Base-by-base conservation (phyloP, 495 filamentous ascomycete genomes). In the Physcia stellaris region DNA sequence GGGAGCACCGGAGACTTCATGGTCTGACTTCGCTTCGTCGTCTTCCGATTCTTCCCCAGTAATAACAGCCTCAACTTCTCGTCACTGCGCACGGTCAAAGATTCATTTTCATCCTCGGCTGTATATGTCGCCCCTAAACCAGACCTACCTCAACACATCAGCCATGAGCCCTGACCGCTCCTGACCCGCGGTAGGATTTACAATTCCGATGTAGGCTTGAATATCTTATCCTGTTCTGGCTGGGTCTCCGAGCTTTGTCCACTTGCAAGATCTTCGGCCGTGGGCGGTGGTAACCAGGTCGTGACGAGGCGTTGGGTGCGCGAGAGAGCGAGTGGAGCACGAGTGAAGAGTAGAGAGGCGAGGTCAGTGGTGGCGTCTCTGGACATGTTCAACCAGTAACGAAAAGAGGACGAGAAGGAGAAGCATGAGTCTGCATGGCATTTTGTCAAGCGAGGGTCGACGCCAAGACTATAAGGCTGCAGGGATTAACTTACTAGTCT, bases 121-220 rank as follows among this genome's bases (percentile, higher is more conserved):
- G 67, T 65, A 38, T 63, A 44, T 3, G 60, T 60, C 1, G 62
- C 63, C 28, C 67, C 67, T 13, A 71, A 35, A 21, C 67, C 67
- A 42, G 69, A 55, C 32, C 67, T 71, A 24, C n/a, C n/a, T n/a
- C n/a, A n/a, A n/a, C n/a, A n/a, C n/a, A n/a, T n/a, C n/a, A n/a
- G n/a, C n/a, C n/a, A n/a, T n/a, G n/a, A n/a, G n/a, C n/a, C n/a
- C n/a, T 36, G n/a, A 4, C 5, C 17, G 19, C 4, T 35, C 15
- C 4, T 35, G 33, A 19, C 13, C n/a, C n/a, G 1, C 16, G 28
- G 34, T 21, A 28, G 4, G 19, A 41, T 61, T 36, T 54, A 71
- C 67, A 59, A 61, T 53, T 71, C 67, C n/a, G 66, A 66, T 1
- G 65, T 64, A 19, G 62, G 57, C 4, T 56, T 62, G 36, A 71